Conservation (phyloP, 2,329 filamentous ascomycete species). For the Davidsoniella virescens region DNA sequence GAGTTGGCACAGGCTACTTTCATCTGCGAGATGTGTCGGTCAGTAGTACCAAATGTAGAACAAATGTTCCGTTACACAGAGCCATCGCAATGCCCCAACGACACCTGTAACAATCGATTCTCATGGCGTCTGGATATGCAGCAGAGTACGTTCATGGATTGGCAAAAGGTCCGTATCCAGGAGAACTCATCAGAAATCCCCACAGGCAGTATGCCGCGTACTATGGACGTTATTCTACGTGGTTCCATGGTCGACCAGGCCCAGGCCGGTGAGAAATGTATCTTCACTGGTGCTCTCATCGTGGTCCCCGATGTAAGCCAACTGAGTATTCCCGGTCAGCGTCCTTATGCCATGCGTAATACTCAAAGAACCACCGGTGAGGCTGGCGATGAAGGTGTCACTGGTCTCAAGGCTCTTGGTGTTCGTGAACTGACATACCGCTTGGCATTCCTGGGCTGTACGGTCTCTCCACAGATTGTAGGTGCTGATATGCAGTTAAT, state of each 20-base stretch:
- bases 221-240: constrained; percentile 89
- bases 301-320: constrained; percentile 96
- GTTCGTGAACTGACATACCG: constrained; percentile 91
- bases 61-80: constrained; percentile 97
- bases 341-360: constrained; percentile 71
- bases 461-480: constrained; percentile 61
- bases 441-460: constrained; percentile 90
- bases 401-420: constrained; percentile 78
- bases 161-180: constrained; percentile 96
- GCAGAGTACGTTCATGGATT: constrained; percentile 95
- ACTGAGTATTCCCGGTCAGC: constrained; percentile 71
- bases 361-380: constrained; percentile 64
- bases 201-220: constrained; percentile 94
- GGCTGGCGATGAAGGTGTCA: constrained; percentile 68
- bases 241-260: constrained; percentile 96
- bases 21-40: constrained; percentile 73
- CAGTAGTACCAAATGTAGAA: constrained; percentile 76
- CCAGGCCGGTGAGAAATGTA: constrained; percentile 94
- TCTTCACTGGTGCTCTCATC: constrained; percentile 91
- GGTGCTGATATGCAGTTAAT: constrained; percentile 50
- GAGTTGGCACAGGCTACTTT: constrained; percentile 89
- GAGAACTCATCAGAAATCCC: constrained; percentile 98
- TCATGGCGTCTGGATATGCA: constrained; percentile 96
- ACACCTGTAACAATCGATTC: constrained; percentile 68
- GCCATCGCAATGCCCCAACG: constrained; percentile 85